Base-by-base conservation (phyloP, 208 protist species). In the Trypanosoma melophagium region DNA sequence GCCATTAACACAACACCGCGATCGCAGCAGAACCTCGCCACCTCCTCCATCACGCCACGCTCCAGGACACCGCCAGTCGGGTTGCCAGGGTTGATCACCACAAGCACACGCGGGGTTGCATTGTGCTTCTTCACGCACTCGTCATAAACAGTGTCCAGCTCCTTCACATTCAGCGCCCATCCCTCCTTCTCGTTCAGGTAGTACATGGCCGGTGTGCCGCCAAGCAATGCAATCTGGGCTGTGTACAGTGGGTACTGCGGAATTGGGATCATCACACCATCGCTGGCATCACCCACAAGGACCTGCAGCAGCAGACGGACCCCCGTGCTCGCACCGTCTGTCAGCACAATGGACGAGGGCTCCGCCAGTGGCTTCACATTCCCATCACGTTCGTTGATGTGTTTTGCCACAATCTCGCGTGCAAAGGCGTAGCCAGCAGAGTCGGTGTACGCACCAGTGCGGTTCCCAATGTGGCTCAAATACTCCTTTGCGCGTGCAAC, bases 221-320 rank as follows among this genome's bases (percentile, higher is more conserved):
- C 93, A 22, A 98, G 79, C 9, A 99, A 74, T 13, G 94, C 74
- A 60, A 99, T 90, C 61, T 98, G 87, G 7, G 98, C 98, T 47
- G 93, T 98, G 88, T 99, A 99, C 8, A 99, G 81, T 58, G 99
- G 99, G 83, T 99, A 99, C 85, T 99, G 98, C 60, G 99, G 99
- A 54, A 99, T 98, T 16, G 99, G 99, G 42, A 99, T 93, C 75
- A 99, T 89, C 77, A 94, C 83, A 3, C 79, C 95, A 50, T 97
- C 93, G 2, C 61, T 40, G 12, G 60, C 40, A 59, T 83, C 88
- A 41, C 76, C 77, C 12, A 97, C 76, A 13, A 99, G 53, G 12
- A 87, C 21, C 68, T 97, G 74, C 24, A 99, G 50, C 17, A 96
- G 52, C 19, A 91, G 60, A 74, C 94, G 81, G n/a, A 99, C 89